Evolutionary conservation across 140 eudicot genomes (phyloP), one percentile per base, ranked within the genome.

Genomic region (Artemisia princeps): DNA sequence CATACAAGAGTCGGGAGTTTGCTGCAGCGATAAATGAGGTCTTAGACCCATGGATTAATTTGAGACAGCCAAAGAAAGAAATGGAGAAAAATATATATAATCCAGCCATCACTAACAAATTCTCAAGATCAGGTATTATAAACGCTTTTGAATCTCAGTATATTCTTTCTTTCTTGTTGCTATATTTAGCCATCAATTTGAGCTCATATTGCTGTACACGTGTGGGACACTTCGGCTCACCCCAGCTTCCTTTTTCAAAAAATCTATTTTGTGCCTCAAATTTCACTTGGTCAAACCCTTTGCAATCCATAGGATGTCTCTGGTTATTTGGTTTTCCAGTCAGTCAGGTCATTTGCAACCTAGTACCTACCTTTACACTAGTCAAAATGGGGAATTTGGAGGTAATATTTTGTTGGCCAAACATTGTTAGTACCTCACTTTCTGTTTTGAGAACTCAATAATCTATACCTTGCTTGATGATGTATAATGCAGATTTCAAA

Each of bases 21-120:
- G 92, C 96, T 77, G 98, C 96, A 45, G 95, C 98, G 53, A 87
- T 91, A 24, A 91, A 88, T 68, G 98, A 87, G 79, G 91, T 88
- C 55, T 78, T 91, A 67, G 96, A 91, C 26, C 98, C 96, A 33
- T 91, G 98, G 98, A 85, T 91, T 48, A 91, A 76, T 67, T 74
- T 76, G 19, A 78, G 84, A 59, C 98, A 87, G 56, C 96, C 96
- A 0, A 85, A 79, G 78, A 91, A 91, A 72, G 98, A 91, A 74
- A 84, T 80, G 54, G 98, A 87, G 61, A 87, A 86, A 58, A 79
- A 78, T 66, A 52, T 63, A 11, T 82, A 74, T 74, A 61, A 68
- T 76, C 62, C 78, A 48, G 68, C 67, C 66, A 33, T 76, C 65
- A 59, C 55, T 54, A 72, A 50, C 65, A 66, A 71, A 44, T 64